Evolutionary conservation across 768 basidiomycete genomes (phyloP), one percentile per base, ranked within the genome.

Genomic region (Dioszegia crocea): DNA sequence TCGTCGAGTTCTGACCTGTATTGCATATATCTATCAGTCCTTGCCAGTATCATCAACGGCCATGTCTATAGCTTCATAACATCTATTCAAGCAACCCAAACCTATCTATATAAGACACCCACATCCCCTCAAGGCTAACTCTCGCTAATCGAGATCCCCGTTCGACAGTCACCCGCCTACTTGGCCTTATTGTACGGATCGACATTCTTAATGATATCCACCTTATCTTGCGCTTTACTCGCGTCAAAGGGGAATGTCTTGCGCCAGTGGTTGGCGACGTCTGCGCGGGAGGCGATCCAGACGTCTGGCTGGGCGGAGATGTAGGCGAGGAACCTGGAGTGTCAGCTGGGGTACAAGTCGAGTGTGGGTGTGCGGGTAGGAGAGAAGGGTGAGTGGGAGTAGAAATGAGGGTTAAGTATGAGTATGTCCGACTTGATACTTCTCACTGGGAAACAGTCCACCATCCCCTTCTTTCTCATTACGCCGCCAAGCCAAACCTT

Each of bases 241-340:
- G 49, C 39, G 16, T 36, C 46, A 30, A 52, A 59, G 4, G 57
- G 57, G 50, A 59, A 59, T 14, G n/a, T 59, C 16, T 11, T 31
- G 14, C 57, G 27, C 57, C 49, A 59, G 41, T 59, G 57, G 9
- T 51, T n/a, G 39, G 57, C 57, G 31, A 59, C 39, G 21, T 59
- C 39, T 10, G 57, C 57, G 17, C 57, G 57, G 16, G 29, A 21
- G 21, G 57, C 50, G 4, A 59, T 49, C 57, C 48, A 53, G 17
- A 59, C 57, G 30, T 47, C 57, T 19, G 45, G 30, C 43, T 51
- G 50, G 31, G 44, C 49, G 5, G 49, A 41, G 12, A 59, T 30
- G 31, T 41, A 59, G 17, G 51, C 46, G 50, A 59, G 38, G 40
- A 59, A 59, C 19, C 57, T 59, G 49, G 8, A 29, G 6, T 9